phyloP scores from a whole-genome alignment of 2,329 filamentous ascomycete species.

The Ophiocordyceps unilateralis region DNA sequence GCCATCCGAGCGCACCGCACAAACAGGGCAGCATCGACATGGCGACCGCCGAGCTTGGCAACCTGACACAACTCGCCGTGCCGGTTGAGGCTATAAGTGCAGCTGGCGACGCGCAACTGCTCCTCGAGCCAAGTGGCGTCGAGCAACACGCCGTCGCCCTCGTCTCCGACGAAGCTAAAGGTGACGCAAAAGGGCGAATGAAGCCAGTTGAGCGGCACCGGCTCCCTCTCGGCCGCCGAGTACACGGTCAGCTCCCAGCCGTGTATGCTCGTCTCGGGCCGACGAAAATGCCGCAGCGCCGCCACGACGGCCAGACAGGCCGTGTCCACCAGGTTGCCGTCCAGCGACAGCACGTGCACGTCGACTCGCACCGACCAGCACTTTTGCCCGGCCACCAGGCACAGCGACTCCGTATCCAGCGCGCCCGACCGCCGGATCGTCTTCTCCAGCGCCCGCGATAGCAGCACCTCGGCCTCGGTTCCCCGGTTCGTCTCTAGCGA shows the following conservation, averaged over 20 bases:
- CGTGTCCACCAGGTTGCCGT: conserved; percentile 77
- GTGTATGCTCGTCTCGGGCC: conserved; percentile 75
- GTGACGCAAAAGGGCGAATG: conserved; percentile 87
- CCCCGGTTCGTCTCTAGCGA: conserved; percentile 75
- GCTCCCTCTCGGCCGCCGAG: conserved; percentile 69
- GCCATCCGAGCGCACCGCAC: conserved; percentile 62
- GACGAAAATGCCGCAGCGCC: conserved; percentile 76
- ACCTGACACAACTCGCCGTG: conserved; percentile 85
- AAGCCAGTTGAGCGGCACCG: conserved; percentile 75
- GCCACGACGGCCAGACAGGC: conserved; percentile 77
- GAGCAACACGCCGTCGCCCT: conserved; percentile 44
- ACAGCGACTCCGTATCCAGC: conserved; percentile 88
- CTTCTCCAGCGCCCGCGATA: conserved; percentile 83
- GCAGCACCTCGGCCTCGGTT: conserved; percentile 67
- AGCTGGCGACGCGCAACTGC: conserved; percentile 53
- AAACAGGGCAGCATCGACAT: conserved; percentile 63
- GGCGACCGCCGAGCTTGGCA: conserved; percentile 71
- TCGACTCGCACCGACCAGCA: conserved; percentile 87
- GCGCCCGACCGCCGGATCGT: conserved; percentile 83
- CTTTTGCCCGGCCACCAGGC: conserved; percentile 76
- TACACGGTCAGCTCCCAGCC: conserved; percentile 76
- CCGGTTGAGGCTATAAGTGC: conserved; percentile 73
- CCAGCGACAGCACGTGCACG: conserved; percentile 78
- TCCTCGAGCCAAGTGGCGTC: conserved; percentile 62
- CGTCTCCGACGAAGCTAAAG: conserved; percentile 65